phyloP scores from a whole-genome alignment of 2,329 filamentous ascomycete species.

The Penicillium rolfsii region DNA sequence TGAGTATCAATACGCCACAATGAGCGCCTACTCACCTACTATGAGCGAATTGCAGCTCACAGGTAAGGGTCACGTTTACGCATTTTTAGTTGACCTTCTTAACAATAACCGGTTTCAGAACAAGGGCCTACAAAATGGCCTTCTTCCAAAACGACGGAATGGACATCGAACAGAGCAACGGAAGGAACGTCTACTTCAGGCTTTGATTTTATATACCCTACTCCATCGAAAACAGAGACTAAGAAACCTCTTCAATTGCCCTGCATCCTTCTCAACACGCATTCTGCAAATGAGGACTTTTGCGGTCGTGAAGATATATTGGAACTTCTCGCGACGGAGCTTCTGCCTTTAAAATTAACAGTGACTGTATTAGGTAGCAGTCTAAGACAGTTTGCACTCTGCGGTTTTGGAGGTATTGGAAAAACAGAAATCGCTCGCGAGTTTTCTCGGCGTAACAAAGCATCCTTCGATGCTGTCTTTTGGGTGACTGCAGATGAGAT shows the following conservation, averaged over 20 bases:
- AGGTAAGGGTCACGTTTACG: conserved; percentile 3
- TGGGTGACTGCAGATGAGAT: conserved; percentile 37
- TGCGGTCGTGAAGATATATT: conserved; percentile 30
- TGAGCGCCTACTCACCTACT: conserved; percentile 26
- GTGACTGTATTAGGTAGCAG: conserved; percentile 15
- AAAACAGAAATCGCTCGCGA: conserved; percentile 37
- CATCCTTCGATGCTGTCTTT: conserved; percentile 36
- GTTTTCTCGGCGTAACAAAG: conserved; percentile 28
- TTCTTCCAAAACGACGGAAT: neutral
- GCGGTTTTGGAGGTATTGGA: conserved; percentile 28
- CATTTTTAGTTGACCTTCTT: neutral
- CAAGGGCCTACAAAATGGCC: neutral
- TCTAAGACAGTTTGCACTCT: conserved; percentile 29
- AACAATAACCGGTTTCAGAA: neutral
- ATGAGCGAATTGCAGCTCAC: conserved; percentile 23
- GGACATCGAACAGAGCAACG: neutral
- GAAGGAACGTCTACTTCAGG: conserved; percentile 2
- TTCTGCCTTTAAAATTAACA: conserved; percentile 24
- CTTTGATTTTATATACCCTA: neutral
- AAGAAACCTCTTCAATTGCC: neutral
- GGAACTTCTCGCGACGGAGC: conserved; percentile 23
- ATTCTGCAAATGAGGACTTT: conserved; percentile 22
- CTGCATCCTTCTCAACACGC: conserved; percentile 3
- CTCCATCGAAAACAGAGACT: neutral
- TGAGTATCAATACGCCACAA: conserved; percentile 26